These are phyloP conservation scores for Effrenium voratum DNA, from an alignment of 73 alveolate species.

Conservation along the genomic window DNA sequence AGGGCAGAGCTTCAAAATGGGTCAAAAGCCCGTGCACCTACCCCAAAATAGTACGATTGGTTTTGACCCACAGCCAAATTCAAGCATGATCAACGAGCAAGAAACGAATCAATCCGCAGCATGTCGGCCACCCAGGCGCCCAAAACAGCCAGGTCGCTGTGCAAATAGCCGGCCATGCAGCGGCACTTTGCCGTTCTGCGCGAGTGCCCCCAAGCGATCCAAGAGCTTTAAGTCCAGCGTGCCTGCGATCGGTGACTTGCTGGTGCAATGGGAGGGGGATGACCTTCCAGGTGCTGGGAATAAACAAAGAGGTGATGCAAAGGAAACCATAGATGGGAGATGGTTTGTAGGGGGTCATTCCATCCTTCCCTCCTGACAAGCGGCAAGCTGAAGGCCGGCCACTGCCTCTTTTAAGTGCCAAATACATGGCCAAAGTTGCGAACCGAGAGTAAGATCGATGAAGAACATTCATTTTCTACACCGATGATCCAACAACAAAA, in stretches of 20 bases:
- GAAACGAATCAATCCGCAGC: neutral
- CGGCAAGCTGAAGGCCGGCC: too few species aligned
- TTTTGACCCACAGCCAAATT: neutral
- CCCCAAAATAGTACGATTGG: neutral
- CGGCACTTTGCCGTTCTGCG: neutral
- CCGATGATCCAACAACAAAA: too few species aligned
- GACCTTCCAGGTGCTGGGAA: too few species aligned
- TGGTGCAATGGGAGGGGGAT: too few species aligned
- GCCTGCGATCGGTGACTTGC: neutral
- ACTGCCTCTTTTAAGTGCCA: too few species aligned
- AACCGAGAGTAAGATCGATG: too few species aligned
- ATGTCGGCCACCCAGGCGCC: neutral
- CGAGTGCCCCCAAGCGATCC: conserved; percentile 41
- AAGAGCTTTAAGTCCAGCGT: conserved; percentile 48
- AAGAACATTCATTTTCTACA: too few species aligned
- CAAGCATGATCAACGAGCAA: neutral
- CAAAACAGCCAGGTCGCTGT: neutral
- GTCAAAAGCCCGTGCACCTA: neutral
- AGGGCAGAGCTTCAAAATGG: neutral
- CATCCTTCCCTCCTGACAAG: too few species aligned
- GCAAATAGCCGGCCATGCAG: conserved; percentile 89
- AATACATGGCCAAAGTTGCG: too few species aligned
- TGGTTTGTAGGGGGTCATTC: too few species aligned
- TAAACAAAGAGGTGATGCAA: too few species aligned
- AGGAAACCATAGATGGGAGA: too few species aligned